phyloP scores from a whole-genome alignment of 345 rosid genomes.

The Trapa incisa region DNA sequence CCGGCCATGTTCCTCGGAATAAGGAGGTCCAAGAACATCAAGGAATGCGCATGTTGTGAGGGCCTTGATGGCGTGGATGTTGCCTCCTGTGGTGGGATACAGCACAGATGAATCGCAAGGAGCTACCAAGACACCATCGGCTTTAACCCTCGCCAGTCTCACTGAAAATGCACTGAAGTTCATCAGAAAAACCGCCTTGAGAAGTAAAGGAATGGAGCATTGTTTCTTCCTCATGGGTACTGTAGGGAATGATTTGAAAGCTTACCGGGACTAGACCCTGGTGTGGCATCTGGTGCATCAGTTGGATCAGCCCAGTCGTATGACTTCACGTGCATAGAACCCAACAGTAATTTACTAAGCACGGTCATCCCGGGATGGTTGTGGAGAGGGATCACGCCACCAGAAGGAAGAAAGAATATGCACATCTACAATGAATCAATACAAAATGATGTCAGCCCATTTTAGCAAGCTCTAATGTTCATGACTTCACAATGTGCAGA shows the following conservation, averaged over 20 bases:
- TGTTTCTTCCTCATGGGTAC: too few species aligned
- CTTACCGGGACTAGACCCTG: too few species aligned
- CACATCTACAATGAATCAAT: constrained; percentile 28
- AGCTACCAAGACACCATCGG: constrained; percentile 25
- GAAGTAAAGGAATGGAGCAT: too few species aligned
- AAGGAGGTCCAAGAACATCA: constrained; percentile 70
- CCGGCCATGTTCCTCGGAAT: constrained; percentile 40
- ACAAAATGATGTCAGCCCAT: neutral
- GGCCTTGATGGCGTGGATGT: constrained; percentile 55
- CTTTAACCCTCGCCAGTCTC: constrained; percentile 33
- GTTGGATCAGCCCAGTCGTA: constrained; percentile 43
- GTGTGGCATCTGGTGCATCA: too few species aligned
- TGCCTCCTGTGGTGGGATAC: constrained; percentile 68
- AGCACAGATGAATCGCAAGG: constrained; percentile 56
- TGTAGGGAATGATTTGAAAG: too few species aligned
- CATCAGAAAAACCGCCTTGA: neutral
- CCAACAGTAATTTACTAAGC: constrained; percentile 47
- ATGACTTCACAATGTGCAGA: neutral
- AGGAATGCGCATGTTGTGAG: constrained; percentile 53
- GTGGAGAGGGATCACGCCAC: constrained; percentile 58
- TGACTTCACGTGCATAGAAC: constrained; percentile 60
- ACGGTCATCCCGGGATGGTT: constrained; percentile 79
- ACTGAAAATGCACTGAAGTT: constrained; percentile 20
- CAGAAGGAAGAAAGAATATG: constrained; percentile 54
- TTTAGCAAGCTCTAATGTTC: neutral